Evolutionary conservation across 495 filamentous ascomycete genomes (phyloP), one percentile per base, ranked within the genome.

Genomic region (Durotheca rogersii): DNA sequence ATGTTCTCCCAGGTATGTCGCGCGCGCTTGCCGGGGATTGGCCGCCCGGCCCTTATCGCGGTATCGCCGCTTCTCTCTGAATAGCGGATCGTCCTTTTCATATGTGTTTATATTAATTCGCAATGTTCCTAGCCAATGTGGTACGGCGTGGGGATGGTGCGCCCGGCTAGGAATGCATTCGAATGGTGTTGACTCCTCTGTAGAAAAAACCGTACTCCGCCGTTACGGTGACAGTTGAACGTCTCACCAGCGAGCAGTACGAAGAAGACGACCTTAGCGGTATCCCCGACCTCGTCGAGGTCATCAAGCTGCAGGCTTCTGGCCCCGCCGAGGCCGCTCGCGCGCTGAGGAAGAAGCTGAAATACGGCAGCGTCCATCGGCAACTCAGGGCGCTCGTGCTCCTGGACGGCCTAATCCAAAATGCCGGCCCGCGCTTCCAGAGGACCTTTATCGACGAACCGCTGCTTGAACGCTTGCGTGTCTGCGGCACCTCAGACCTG

Each of bases 311-410:
- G 40, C 94, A 97, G 69, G 79, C 79, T 36, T 86, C 86, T 14
- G 94, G 94, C 1, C 91, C 94, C 1, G 81, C 81, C 5, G 94
- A 99, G 72, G 90, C 90, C 40, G 88, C 90, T 52, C 82, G 94
- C 65, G 92, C 94, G 15, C 80, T 97, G 58, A 81, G 94, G 37
- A 99, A 97, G 83, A 97, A 99, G 75, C 80, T 99, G 80, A 97
- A 97, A 70, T 99, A 99, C 67, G 94, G 94, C 43, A 95, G 81
- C 55, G 73, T 92, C 14, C 91, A 97, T 65, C 84, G 89, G 12
- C 94, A 97, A 66, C 76, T 99, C 4, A 83, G 94, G 32, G 87
- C 94, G 43, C 80, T 99, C 30, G 86, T 85, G 7, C 86, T 99
- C 20, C 83, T 99, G 3, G 93, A 99, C 66, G 90, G 87, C 34